Conservation (phyloP, 192 early-diverging fungal species). For the Backusella tarrabulga region DNA sequence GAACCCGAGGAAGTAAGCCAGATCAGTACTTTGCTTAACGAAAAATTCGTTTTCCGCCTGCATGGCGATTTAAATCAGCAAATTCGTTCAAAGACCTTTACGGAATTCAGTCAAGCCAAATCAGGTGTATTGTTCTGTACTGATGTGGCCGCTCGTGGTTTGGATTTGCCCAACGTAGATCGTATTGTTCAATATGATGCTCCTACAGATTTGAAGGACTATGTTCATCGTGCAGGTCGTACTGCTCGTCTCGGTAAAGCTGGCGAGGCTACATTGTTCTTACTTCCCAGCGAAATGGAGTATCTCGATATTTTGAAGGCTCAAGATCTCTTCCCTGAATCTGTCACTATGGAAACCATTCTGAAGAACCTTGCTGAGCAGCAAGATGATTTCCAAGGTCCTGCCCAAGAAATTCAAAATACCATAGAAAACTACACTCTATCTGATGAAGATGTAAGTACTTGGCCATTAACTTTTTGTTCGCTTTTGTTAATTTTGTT, state of each 20-base stretch:
- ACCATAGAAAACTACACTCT: conserved; percentile 74
- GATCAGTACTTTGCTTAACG: conserved; percentile 63
- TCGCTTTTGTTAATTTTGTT: not conserved
- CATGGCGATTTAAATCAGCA: conserved; percentile 88
- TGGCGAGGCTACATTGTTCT: conserved; percentile 83
- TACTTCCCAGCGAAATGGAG: conserved; percentile 86
- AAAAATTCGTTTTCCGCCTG: conserved; percentile 74
- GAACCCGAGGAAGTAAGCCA: not conserved
- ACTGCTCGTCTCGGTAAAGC: conserved; percentile 92
- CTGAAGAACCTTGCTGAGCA: conserved; percentile 56
- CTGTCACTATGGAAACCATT: conserved; percentile 55
- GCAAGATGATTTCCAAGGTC: conserved; percentile 45
- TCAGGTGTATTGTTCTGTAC: conserved; percentile 90
- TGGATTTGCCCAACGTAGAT: conserved; percentile 93
- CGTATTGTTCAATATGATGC: conserved; percentile 96
- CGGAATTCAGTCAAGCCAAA: conserved; percentile 60
- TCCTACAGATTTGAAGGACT: conserved; percentile 90
- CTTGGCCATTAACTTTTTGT: not conserved
- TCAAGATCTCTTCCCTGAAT: conserved; percentile 55
- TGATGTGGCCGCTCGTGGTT: conserved; percentile 95
- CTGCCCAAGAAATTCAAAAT: conserved; percentile 52
- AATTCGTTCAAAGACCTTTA: conserved; percentile 73
- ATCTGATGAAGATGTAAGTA: conserved; percentile 55
- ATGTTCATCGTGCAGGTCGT: conserved; percentile 96
- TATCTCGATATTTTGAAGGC: conserved; percentile 66